These are phyloP conservation scores for Stereum hirsutum DNA, from an alignment of 1,284 basidiomycete species.

Conservation along the genomic window DNA sequence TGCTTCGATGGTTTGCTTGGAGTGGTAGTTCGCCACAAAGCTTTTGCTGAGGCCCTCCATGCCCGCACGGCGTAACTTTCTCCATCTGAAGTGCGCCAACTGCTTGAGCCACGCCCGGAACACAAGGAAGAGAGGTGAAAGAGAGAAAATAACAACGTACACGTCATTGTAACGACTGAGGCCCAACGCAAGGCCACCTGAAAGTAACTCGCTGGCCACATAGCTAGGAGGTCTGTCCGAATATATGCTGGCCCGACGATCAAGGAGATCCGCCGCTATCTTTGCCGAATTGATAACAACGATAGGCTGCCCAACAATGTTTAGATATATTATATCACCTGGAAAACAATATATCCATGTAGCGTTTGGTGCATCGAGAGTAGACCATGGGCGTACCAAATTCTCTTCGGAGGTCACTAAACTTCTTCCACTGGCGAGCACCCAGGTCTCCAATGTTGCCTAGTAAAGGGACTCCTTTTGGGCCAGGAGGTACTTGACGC, in stretches of 20 bases:
- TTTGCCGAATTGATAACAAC: constrained; percentile 17
- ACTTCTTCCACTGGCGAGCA: too few relatives aligned
- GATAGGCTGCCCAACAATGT: constrained; percentile 15
- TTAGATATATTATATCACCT: constrained; percentile 18
- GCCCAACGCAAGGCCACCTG: constrained; percentile 9
- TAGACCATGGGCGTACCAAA: too few relatives aligned
- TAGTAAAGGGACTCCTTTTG: too few relatives aligned
- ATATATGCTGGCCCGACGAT: constrained; percentile 16
- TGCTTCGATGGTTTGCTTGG: constrained; percentile 9
- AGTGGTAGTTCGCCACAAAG: constrained; percentile 7
- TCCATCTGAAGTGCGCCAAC: constrained; percentile 6
- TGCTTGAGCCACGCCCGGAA: too few relatives aligned
- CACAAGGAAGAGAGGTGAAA: background rate
- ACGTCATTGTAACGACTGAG: constrained; percentile 10
- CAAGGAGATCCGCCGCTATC: constrained; percentile 17
- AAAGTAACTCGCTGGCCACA: constrained; percentile 11
- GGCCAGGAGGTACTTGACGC: too few relatives aligned
- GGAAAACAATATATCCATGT: too few relatives aligned
- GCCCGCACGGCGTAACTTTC: constrained; percentile 11
- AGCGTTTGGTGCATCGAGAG: too few relatives aligned
- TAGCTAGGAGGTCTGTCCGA: constrained; percentile 15
- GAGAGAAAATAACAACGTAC: background rate
- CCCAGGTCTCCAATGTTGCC: too few relatives aligned
- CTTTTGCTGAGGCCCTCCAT: constrained; percentile 12
- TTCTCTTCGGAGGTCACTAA: too few relatives aligned